Evolutionary conservation across 306 rosid genomes (phyloP), one percentile per base, ranked within the genome.

Genomic region (Sindora glabra): DNA sequence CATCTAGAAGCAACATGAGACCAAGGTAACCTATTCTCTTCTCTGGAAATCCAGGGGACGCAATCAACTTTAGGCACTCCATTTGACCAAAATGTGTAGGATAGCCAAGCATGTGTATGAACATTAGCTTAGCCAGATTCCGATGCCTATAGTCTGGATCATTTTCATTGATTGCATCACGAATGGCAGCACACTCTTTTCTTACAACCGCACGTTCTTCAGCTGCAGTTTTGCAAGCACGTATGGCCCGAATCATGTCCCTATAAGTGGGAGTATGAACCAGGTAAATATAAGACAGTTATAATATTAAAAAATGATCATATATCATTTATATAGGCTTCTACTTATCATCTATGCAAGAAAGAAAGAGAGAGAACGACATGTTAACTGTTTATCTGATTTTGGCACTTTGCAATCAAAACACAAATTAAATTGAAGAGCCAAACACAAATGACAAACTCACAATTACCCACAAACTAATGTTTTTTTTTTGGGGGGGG

Each of bases 21-120:
- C 90, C 95, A 69, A 92, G 99, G 74, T 92, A 92, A 41, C 99
- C 99, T 69, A 92, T 89, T 78, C 99, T 92, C 78, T 92, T 92
- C 81, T 92, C 99, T 16, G 99, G 99, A 74, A 92, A 92, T 70
- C 96, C 96, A 11, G 97, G 63, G 50, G 99, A 82, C 11, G 97
- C 99, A 27, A 92, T 92, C 78, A 82, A 84, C 78, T 92, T 92
- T 63, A 92, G 81, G 80, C 99, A 92, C 65, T 92, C 99, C 99
- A 92, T 92, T 86, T 92, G 99, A 81, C 99, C 99, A 89, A 92
- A 92, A 82, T 92, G 95, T 29, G 99, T 92, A 39, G 99, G 99
- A 79, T 92, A 92, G 27, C 99, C 99, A 72, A 92, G 95, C 99
- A 92, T 92, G 72, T 92, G 99, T 68, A 92, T 89, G 69, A 92